A percentile compares a stretch with the other conserved stretches of the same genome.
Evolutionary conservation across 208 protist genomes (phyloP).

Genomic region (Leishmania turanica): DNA sequence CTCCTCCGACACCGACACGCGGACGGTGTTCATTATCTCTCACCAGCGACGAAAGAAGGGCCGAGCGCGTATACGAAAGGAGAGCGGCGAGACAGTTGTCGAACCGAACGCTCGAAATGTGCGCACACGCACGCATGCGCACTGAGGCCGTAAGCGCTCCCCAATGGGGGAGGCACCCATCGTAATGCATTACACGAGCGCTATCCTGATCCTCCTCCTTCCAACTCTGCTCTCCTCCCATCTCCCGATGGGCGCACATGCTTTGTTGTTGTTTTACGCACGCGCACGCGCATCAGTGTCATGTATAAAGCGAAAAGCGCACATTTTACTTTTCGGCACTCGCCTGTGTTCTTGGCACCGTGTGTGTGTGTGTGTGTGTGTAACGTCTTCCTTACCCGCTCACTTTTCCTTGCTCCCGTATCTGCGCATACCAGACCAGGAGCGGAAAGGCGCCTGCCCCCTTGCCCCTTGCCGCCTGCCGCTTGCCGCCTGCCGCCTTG

Average conservation of each 20-base stretch:
- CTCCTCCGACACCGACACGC: background rate
- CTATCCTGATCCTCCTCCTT: background rate
- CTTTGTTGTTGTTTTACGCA: background rate
- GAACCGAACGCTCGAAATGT: background rate
- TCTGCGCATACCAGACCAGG: background rate
- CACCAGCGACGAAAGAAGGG: background rate
- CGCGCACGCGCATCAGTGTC: background rate
- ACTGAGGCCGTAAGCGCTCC: background rate
- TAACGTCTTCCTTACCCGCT: background rate
- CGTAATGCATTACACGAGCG: no score
- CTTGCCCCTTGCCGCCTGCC: no score
- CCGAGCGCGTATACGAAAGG: background rate
- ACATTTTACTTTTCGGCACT: background rate
- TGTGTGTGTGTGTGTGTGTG: background rate
- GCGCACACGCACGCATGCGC: background rate
- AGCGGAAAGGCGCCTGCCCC: background rate
- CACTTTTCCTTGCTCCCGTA: background rate
- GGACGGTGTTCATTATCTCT: background rate
- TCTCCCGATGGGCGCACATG: background rate
- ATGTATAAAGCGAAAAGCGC: background rate
- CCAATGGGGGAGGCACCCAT: no score
- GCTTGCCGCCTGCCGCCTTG: no score
- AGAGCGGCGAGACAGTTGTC: background rate
- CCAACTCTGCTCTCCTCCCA: background rate
- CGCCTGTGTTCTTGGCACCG: background rate